Percentiles rank a stretch among this genome's conserved stretches.
Evolutionary conservation across 176 grass and related monocot species (phyloP).

Genomic region (Calamus simplicifolius): DNA sequence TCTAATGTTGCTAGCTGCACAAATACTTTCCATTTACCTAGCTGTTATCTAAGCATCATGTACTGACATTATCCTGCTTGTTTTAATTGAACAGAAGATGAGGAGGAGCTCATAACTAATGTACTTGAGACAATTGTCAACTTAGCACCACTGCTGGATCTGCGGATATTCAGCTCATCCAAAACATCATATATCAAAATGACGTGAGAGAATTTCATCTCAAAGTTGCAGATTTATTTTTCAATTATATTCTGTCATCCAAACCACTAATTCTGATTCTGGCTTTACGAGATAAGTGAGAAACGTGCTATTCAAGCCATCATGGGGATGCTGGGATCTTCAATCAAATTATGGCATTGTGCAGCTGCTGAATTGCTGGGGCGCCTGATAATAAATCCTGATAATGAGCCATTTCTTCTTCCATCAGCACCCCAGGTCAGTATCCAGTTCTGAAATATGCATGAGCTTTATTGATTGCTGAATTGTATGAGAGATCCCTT

Average conservation of each 20-base stretch:
- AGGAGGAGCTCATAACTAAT: slow-evolving; percentile 97
- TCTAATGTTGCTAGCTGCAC: not conserved
- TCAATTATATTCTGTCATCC: slow-evolving; percentile 13
- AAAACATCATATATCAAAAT: slow-evolving; percentile 91
- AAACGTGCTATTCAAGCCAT: slow-evolving; percentile 86
- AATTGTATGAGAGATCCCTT: not conserved
- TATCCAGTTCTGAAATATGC: not conserved
- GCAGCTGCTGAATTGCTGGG: slow-evolving; percentile 96
- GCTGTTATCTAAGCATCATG: not conserved
- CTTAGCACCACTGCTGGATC: slow-evolving; percentile 91
- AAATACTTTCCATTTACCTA: not conserved
- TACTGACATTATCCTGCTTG: slow-evolving; percentile 14
- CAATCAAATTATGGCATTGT: slow-evolving; percentile 88
- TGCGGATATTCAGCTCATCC: slow-evolving; percentile 89
- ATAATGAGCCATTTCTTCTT: slow-evolving; percentile 90
- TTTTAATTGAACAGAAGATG: slow-evolving; percentile 67
- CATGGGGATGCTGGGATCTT: slow-evolving; percentile 91
- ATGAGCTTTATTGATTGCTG: not conserved
- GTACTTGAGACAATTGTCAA: slow-evolving; percentile 95
- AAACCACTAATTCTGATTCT: slow-evolving; percentile 4
- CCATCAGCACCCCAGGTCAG: slow-evolving; percentile 56
- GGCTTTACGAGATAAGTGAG: slow-evolving; percentile 44
- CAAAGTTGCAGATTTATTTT: slow-evolving; percentile 3
- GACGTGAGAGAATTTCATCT: slow-evolving; percentile 42
- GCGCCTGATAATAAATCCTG: slow-evolving; percentile 94